Percentiles rank a stretch among this genome's conserved stretches.
phyloP scores from a whole-genome alignment of 192 early-diverging fungal genomes.

The Martensiomyces pterosporus region DNA sequence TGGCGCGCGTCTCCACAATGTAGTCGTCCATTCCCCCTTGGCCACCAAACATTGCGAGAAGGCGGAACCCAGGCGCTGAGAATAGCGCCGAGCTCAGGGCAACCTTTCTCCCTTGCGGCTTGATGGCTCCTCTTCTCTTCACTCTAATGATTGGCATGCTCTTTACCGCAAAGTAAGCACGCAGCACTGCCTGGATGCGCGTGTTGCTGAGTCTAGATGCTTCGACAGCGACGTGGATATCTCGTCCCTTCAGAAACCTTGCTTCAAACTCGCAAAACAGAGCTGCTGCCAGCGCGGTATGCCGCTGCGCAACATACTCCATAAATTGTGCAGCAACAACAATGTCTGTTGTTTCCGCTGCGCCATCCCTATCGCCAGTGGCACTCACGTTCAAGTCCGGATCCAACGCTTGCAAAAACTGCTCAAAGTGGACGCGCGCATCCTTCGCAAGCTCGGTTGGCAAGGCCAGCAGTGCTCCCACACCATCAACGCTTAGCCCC shows the following conservation, averaged over 20 bases:
- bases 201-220: neutral
- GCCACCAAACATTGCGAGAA: slow-evolving; percentile 87
- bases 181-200: slow-evolving; percentile 10
- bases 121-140: neutral
- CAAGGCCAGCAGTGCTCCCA: too few species aligned
- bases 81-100: slow-evolving; percentile 13
- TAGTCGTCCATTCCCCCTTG: slow-evolving; percentile 94
- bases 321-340: slow-evolving; percentile 9
- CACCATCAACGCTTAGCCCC: too few species aligned
- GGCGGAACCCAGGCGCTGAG: slow-evolving; percentile 1
- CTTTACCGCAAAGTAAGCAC: slow-evolving; percentile 15
- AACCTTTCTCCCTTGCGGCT: neutral
- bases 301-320: neutral
- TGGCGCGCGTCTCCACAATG: slow-evolving; percentile 78
- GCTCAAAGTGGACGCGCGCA: too few species aligned
- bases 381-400: too few species aligned
- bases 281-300: neutral
- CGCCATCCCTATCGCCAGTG: too few species aligned
- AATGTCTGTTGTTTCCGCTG: too few species aligned
- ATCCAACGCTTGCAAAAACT: too few species aligned
- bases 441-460: too few species aligned
- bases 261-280: slow-evolving; percentile 6
- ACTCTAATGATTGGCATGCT: neutral
- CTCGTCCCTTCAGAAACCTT: neutral
- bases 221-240: slow-evolving; percentile 10